phyloP scores from a whole-genome alignment of 2,329 filamentous ascomycete species.

The Phaeosphaeriaceae sp. region DNA sequence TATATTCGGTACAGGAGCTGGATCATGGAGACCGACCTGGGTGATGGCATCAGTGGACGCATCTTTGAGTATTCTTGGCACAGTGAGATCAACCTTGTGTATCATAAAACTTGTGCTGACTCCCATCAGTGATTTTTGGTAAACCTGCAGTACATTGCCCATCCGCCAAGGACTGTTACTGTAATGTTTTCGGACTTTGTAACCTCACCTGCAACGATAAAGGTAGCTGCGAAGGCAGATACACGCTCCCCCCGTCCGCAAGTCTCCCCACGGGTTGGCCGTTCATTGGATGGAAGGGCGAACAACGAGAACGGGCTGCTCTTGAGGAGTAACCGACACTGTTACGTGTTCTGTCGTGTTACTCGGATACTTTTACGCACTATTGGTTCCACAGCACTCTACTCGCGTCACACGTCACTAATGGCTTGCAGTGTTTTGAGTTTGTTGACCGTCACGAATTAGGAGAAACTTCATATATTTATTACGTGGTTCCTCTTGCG shows the following conservation, averaged over 20 bases:
- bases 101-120: constrained; percentile 22
- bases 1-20: constrained; percentile 58
- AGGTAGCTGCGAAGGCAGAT: constrained; percentile 62
- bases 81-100: constrained; percentile 50
- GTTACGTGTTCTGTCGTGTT: not conserved
- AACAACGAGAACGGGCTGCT: constrained; percentile 35
- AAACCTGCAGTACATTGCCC: constrained; percentile 64
- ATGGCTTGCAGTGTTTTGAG: not conserved
- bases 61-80: constrained; percentile 68
- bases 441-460: not conserved
- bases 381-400: not conserved
- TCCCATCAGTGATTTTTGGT: constrained; percentile 43
- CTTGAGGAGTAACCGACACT: constrained; percentile 24
- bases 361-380: not conserved
- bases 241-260: constrained; percentile 64
- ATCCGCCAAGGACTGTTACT: constrained; percentile 67
- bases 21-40: constrained; percentile 55
- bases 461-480: not conserved
- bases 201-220: constrained; percentile 50
- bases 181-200: constrained; percentile 70
- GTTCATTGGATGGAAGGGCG: constrained; percentile 58
- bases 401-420: not conserved
- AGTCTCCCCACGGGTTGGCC: constrained; percentile 69
- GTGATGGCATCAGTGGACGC: constrained; percentile 58
- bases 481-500: not conserved